Conservation (phyloP, 2,329 filamentous ascomycete genomes). For the Aplosporella prunicola region DNA sequence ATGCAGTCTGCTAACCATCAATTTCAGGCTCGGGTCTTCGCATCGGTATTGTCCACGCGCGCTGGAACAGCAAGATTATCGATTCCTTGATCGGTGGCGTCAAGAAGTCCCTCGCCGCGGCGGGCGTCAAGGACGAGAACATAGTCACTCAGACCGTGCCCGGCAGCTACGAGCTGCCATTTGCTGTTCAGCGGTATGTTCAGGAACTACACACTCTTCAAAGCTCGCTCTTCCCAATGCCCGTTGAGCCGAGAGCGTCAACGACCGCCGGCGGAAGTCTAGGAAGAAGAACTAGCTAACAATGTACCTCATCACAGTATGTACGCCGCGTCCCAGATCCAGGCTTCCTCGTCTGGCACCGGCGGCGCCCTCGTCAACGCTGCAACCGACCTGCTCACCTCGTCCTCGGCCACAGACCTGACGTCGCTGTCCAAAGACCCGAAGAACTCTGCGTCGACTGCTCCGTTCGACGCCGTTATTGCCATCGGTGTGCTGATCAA, state of each 20-base stretch:
- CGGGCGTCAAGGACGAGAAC: constrained; percentile 78
- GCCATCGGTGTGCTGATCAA: constrained; percentile 96
- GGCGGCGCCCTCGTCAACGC: constrained; percentile 50
- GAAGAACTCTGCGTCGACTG: constrained; percentile 31
- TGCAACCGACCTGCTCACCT: constrained; percentile 67
- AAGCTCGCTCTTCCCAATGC: background rate
- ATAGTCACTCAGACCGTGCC: constrained; percentile 86
- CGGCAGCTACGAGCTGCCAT: constrained; percentile 88
- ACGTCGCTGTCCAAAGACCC: constrained; percentile 23
- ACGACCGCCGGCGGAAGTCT: background rate
- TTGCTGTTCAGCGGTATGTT: constrained; percentile 71
- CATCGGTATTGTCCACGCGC: constrained; percentile 89
- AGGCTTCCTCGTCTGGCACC: constrained; percentile 52
- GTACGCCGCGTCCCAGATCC: constrained; percentile 77
- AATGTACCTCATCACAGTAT: constrained; percentile 49
- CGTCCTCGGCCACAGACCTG: constrained; percentile 52
- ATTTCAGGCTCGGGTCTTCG: constrained; percentile 68
- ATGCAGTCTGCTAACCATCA: constrained; percentile 56
- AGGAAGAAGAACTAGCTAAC: too few species aligned
- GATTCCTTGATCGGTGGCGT: constrained; percentile 73
- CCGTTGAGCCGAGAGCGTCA: background rate
- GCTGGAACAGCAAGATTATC: constrained; percentile 90
- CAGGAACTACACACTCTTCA: too few species aligned
- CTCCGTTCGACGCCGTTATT: constrained; percentile 84
- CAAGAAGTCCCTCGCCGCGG: constrained; percentile 63